Evolutionary conservation across 371 early-diverging fungal genomes (phyloP).

Genomic region (Chytridiales sp.): DNA sequence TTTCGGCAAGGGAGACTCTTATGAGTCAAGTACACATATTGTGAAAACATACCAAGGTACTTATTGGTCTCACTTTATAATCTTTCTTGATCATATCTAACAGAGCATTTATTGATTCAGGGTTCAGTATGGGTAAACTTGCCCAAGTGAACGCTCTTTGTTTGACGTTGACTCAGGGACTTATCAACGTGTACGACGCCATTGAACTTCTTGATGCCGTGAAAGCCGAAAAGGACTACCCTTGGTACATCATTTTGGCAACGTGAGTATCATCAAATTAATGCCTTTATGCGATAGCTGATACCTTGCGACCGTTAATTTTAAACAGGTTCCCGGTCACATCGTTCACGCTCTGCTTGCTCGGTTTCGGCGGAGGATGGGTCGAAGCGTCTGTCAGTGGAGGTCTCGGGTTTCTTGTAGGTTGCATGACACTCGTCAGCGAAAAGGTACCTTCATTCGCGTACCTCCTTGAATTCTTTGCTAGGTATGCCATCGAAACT

Average conservation of each 20-base stretch:
- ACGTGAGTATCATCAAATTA: constrained; percentile 19
- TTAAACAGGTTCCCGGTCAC: constrained; percentile 12
- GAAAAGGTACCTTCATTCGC: constrained; percentile 23
- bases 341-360: constrained; percentile 13
- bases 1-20: constrained; percentile 34
- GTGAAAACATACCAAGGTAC: constrained; percentile 31
- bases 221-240: constrained; percentile 50
- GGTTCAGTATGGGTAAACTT: constrained; percentile 46
- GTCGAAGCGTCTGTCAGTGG: constrained; percentile 28
- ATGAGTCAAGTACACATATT: constrained; percentile 33
- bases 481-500: constrained; percentile 4
- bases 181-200: constrained; percentile 55
- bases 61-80: background rate
- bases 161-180: constrained; percentile 26
- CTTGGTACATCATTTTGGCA: constrained; percentile 48
- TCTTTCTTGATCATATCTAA: background rate
- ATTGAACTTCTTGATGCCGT: constrained; percentile 59
- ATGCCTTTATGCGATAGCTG: too few relatives aligned
- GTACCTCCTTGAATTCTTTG: constrained; percentile 41
- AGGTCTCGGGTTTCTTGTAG: constrained; percentile 31
- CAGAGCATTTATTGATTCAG: too few relatives aligned
- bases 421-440: constrained; percentile 25
- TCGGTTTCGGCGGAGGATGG: constrained; percentile 13
- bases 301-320: too few relatives aligned
- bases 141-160: constrained; percentile 46